Percentiles rank a stretch among this genome's conserved stretches.
Conservation (phyloP, 371 early-diverging fungal genomes). For the Chytridiales sp. region DNA sequence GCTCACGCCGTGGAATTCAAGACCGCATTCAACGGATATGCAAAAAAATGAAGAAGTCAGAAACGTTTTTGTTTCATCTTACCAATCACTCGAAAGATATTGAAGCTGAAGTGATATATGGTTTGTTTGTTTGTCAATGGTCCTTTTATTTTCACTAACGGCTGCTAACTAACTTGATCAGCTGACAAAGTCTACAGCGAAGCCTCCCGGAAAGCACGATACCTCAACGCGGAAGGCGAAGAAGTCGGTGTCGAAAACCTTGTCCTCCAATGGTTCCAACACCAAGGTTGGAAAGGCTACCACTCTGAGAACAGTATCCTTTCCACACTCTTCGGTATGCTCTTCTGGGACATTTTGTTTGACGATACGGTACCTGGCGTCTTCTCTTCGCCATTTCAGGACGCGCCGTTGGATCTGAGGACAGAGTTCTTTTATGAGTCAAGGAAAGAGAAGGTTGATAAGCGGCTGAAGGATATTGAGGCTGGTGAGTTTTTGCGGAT, state of each 20-base stretch:
- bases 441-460: slow-evolving; percentile 27
- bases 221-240: slow-evolving; percentile 6
- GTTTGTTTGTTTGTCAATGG: background rate
- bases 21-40: slow-evolving; percentile 13
- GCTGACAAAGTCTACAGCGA: slow-evolving; percentile 23
- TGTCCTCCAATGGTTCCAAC: slow-evolving; percentile 19
- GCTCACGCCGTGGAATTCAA: slow-evolving; percentile 10
- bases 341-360: slow-evolving; percentile 46
- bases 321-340: slow-evolving; percentile 42
- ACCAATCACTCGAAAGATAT: background rate
- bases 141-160: slow-evolving; percentile 1
- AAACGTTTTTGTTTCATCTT: slow-evolving; percentile 9
- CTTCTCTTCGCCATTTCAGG: slow-evolving; percentile 39
- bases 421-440: slow-evolving; percentile 41
- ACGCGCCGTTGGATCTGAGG: slow-evolving; percentile 36
- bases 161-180: background rate
- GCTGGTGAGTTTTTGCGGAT: slow-evolving; percentile 10
- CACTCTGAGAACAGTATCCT: slow-evolving; percentile 41
- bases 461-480: slow-evolving; percentile 25
- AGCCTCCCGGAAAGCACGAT: slow-evolving; percentile 24
- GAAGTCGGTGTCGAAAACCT: slow-evolving; percentile 30
- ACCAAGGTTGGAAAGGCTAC: slow-evolving; percentile 34
- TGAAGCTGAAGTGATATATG: background rate
- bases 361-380: slow-evolving; percentile 36
- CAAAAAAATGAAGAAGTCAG: slow-evolving; percentile 6